These are phyloP conservation scores for Neurospora sp. DNA, from an alignment of 495 filamentous ascomycete species.

Conservation along the genomic window DNA sequence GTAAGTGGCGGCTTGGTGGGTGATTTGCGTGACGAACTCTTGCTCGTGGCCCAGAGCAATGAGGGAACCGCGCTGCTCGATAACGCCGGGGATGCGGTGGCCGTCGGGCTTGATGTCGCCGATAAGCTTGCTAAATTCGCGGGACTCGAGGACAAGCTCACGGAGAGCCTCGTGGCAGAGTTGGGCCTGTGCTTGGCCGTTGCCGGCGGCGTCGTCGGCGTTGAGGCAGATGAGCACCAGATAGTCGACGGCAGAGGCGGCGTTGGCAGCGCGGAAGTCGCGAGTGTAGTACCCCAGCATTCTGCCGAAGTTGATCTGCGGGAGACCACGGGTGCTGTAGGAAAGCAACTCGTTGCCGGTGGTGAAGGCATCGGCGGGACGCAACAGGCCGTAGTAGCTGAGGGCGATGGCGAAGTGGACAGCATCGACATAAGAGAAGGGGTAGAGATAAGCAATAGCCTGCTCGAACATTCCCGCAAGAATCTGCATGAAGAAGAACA, in stretches of 20 bases:
- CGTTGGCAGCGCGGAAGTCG: slow-evolving; percentile 83
- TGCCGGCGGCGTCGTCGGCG: slow-evolving; percentile 58
- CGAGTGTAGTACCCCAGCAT: slow-evolving; percentile 92
- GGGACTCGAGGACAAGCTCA: slow-evolving; percentile 89
- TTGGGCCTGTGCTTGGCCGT: slow-evolving; percentile 65
- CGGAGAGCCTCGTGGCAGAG: slow-evolving; percentile 89
- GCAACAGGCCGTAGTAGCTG: slow-evolving; percentile 82
- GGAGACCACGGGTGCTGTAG: slow-evolving; percentile 56
- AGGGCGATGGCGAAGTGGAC: slow-evolving; percentile 91
- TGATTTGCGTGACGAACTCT: slow-evolving; percentile 79
- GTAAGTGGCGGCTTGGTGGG: slow-evolving; percentile 75
- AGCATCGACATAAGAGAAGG: slow-evolving; percentile 79
- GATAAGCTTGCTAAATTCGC: slow-evolving; percentile 87
- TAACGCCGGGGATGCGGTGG: slow-evolving; percentile 67
- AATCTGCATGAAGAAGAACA: slow-evolving; percentile 86
- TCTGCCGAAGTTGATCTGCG: slow-evolving; percentile 88
- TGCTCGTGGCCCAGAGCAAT: slow-evolving; percentile 69
- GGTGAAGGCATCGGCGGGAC: slow-evolving; percentile 63
- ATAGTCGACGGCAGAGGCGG: slow-evolving; percentile 85
- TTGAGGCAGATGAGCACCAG: slow-evolving; percentile 89
- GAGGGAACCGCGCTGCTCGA: slow-evolving; percentile 80
- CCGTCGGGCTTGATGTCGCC: slow-evolving; percentile 84
- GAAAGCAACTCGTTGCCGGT: slow-evolving; percentile 64
- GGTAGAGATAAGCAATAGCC: slow-evolving; percentile 80
- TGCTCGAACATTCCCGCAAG: slow-evolving; percentile 93